These are phyloP conservation scores for Phytophthora pluvialis DNA, from an alignment of 352 stramenopile species.

Conservation along the genomic window DNA sequence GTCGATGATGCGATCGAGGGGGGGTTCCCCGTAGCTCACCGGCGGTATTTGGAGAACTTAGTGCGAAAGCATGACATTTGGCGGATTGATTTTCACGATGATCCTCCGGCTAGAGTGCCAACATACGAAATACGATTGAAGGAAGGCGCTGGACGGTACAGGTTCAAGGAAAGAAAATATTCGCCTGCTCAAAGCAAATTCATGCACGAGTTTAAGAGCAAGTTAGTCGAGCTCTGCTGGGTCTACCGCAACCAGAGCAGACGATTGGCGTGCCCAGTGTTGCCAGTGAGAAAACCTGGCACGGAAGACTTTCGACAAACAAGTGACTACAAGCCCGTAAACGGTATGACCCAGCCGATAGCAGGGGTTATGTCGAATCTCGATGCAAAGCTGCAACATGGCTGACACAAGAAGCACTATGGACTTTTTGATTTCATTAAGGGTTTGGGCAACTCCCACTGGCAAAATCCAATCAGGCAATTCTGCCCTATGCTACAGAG, in stretches of 20 bases:
- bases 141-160: not conserved
- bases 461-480: constrained; percentile 15
- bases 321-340: constrained; percentile 14
- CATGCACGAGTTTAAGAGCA: constrained; percentile 1
- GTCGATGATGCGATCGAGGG: too few species aligned
- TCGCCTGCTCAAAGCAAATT: constrained; percentile 2
- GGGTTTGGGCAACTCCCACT: constrained; percentile 29
- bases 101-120: constrained; percentile 1
- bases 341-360: constrained; percentile 12
- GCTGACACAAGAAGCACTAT: constrained; percentile 5
- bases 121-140: constrained; percentile 6
- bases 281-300: constrained; percentile 3
- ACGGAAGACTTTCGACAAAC: not conserved
- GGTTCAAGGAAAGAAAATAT: constrained; percentile 8
- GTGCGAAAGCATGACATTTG: too few species aligned
- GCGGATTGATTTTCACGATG: constrained; percentile 5
- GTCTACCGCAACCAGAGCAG: not conserved
- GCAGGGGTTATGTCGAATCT: constrained; percentile 23
- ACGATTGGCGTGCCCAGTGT: not conserved
- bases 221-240: not conserved
- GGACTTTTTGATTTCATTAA: constrained; percentile 28
- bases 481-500: constrained; percentile 17
- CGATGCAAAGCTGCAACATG: constrained; percentile 9
- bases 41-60: too few species aligned
- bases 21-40: too few species aligned